Base-by-base conservation (phyloP, 2,329 filamentous ascomycete species). In the Hawksworthiomyces lignivorus region DNA sequence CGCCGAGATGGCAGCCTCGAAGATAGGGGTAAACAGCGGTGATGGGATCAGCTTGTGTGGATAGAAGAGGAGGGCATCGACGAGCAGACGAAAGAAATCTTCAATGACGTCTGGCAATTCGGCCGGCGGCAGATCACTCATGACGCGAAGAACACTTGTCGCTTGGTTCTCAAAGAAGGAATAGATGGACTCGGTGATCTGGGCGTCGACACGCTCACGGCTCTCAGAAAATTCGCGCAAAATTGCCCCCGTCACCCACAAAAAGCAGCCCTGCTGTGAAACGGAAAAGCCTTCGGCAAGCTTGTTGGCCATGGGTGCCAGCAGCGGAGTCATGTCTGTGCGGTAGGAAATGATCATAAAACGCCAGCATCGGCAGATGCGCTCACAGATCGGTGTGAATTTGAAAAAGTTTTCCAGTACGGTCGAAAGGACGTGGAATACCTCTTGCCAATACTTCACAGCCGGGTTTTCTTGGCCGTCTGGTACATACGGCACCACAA, bases 181-280 rank as follows among this genome's bases (percentile, higher is more conserved):
- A 64, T 94, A 98, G 43, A 98, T 94, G 50, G 84, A 84, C 41
- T 87, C 80, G 14, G 85, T 86, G 6, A 87, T 94, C n/a, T 75
- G 69, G 38, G 82, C 74, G 41, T 90, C 83, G 17, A 97, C 85
- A 47, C 85, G 79, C 52, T 95, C 88, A 31, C 85, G 79, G 31
- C 90, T 88, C 53, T 94, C 87, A 0, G 87, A 92, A 58, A 97
- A 98, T 61, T 98, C 92, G 45, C 92, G 84, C 22, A 98, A 75
- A 48, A 98, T 94, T 8, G 90, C 87, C 50, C 89, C 86, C 3
- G 90, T 96, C 1, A 92, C 90, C 92, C 92, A 98, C n/a, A 98
- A 72, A 72, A 98, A 98, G 60, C 90, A 96, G 11, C 92, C 92
- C 63, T 98, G 90, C 47, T 82, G 78, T 10, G 90, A 96, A 15